phyloP scores from a whole-genome alignment of 1,284 basidiomycete species.

The Acaromyces ingoldii region DNA sequence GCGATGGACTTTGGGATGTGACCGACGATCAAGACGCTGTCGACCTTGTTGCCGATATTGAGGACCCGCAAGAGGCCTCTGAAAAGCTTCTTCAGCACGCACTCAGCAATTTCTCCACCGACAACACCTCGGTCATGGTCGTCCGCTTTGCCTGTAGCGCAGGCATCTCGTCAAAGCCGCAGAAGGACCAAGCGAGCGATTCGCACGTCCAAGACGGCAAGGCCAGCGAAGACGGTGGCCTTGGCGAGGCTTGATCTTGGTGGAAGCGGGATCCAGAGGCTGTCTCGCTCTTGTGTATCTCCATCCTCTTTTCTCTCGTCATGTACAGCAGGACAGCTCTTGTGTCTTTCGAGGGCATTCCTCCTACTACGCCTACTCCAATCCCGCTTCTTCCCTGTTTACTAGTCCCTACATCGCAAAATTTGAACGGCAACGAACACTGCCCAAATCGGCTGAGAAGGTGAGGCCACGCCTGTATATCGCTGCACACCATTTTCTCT shows the following conservation, averaged over 20 bases:
- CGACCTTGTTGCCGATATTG: constrained; percentile 69
- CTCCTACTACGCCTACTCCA: not conserved
- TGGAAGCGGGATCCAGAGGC: too few relatives aligned
- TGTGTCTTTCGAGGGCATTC: too few relatives aligned
- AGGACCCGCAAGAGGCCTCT: constrained; percentile 79
- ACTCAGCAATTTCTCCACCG: constrained; percentile 77
- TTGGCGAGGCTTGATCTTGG: too few relatives aligned
- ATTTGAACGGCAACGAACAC: not conserved
- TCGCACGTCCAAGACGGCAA: too few relatives aligned
- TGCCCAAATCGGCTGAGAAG: not conserved
- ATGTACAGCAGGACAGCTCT: too few relatives aligned
- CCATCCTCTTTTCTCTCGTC: too few relatives aligned
- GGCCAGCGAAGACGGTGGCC: too few relatives aligned
- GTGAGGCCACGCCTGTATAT: too few relatives aligned
- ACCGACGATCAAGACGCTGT: constrained; percentile 86
- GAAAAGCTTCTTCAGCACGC: constrained; percentile 76
- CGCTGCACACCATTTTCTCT: not conserved
- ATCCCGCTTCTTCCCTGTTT: not conserved
- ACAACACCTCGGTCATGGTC: constrained; percentile 61
- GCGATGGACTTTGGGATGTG: constrained; percentile 98
- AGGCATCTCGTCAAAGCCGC: too few relatives aligned
- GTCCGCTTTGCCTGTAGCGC: constrained; percentile 11
- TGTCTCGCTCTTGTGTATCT: too few relatives aligned
- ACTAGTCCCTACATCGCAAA: too few relatives aligned
- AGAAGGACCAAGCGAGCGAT: too few relatives aligned